These are phyloP conservation scores for Phialophora chinensis DNA, from an alignment of 2,329 filamentous ascomycete genomes.

Conservation along the genomic window DNA sequence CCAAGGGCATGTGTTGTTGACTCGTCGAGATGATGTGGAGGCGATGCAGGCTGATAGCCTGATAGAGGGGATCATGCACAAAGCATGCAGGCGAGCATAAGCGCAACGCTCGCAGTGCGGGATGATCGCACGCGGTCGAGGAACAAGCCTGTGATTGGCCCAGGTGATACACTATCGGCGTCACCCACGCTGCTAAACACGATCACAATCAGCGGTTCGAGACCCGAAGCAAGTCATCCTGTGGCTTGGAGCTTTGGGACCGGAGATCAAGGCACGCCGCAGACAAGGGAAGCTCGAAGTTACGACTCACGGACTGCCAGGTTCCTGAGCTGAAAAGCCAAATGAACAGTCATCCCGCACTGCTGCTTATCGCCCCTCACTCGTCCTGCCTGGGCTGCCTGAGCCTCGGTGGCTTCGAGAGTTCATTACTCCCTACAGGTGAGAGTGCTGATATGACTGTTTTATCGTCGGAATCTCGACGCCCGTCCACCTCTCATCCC, in stretches of 20 bases:
- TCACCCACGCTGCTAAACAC: constrained; percentile 18
- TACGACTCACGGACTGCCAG: background rate
- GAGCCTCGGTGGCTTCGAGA: background rate
- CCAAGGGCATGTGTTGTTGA: constrained; percentile 2
- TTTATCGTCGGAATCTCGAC: no score
- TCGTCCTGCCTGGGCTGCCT: background rate
- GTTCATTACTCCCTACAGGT: background rate
- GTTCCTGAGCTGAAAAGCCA: constrained; percentile 1
- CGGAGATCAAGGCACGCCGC: constrained; percentile 5
- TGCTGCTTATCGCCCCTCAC: constrained; percentile 1
- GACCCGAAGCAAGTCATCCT: constrained; percentile 17
- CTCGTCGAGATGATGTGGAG: constrained; percentile 15
- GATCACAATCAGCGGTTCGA: constrained; percentile 16
- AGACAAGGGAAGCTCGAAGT: background rate
- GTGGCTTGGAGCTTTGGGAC: constrained; percentile 5
- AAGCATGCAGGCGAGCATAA: background rate
- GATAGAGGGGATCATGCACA: constrained; percentile 17
- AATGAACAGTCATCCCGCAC: constrained; percentile 1
- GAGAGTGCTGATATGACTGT: background rate
- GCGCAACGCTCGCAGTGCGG: constrained; percentile 7
- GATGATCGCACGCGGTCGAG: constrained; percentile 19
- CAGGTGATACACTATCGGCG: constrained; percentile 1
- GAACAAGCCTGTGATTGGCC: constrained; percentile 26
- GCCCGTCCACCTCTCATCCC: no score
- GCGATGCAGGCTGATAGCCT: constrained; percentile 1